These are phyloP conservation scores for Microsporum audouinii DNA, from an alignment of 2,329 filamentous ascomycete species.

Conservation along the genomic window DNA sequence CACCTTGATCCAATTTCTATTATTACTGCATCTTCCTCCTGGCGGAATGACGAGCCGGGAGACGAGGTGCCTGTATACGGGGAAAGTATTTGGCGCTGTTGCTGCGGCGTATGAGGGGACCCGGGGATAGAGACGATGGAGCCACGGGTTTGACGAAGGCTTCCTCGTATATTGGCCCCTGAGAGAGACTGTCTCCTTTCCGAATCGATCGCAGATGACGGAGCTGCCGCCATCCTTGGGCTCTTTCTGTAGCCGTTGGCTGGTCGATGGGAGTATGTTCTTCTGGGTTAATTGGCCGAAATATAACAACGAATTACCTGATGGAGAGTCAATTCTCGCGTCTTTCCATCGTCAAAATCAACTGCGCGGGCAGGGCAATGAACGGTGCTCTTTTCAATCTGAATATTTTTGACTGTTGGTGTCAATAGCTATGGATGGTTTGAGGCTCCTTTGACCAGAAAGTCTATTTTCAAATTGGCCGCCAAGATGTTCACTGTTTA, in stretches of 20 bases:
- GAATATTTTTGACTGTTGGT: background rate
- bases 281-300: background rate
- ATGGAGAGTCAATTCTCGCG: background rate
- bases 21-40: conserved; percentile 75
- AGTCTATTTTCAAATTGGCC: background rate
- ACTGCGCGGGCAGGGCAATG: background rate
- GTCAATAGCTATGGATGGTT: background rate
- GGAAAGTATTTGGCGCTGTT: conserved; percentile 39
- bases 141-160: conserved; percentile 19
- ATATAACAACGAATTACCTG: background rate
- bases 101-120: conserved; percentile 50
- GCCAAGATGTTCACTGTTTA: background rate
- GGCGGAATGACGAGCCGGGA: conserved; percentile 46
- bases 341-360: background rate
- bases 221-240: background rate
- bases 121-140: conserved; percentile 13
- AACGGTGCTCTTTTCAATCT: background rate
- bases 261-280: background rate
- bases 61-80: conserved; percentile 46
- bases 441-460: background rate
- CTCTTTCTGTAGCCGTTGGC: background rate
- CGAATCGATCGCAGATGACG: conserved; percentile 16
- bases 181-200: conserved; percentile 19
- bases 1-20: conserved; percentile 72
- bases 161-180: conserved; percentile 17